Evolutionary conservation across 2,329 filamentous ascomycete species (phyloP).

Genomic region (Trichoderma sp.): DNA sequence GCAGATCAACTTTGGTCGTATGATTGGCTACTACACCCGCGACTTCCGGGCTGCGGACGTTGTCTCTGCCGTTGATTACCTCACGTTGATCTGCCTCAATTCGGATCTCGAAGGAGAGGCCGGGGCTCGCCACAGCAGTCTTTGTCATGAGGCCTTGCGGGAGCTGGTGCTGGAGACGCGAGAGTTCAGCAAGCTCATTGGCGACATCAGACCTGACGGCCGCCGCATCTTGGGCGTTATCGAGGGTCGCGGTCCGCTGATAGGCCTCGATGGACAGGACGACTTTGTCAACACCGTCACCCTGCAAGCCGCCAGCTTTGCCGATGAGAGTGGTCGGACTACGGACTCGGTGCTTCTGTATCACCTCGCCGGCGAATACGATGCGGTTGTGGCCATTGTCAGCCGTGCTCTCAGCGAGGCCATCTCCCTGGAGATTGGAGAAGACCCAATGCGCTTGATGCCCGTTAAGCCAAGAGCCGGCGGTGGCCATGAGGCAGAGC

Average conservation of each 20-base stretch:
- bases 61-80: conserved; percentile 89
- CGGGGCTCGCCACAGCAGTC: conserved; percentile 73
- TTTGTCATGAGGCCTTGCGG: conserved; percentile 90
- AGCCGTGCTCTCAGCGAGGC: conserved; percentile 89
- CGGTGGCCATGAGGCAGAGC: conserved; percentile 41
- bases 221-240: conserved; percentile 83
- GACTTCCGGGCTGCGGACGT: conserved; percentile 93
- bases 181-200: conserved; percentile 91
- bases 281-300: conserved; percentile 93
- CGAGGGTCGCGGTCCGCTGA: conserved; percentile 79
- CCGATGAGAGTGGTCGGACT: conserved; percentile 89
- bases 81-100: conserved; percentile 89
- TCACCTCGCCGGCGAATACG: conserved; percentile 92
- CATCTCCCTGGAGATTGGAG: conserved; percentile 81
- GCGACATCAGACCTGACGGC: conserved; percentile 86
- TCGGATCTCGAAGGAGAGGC: conserved; percentile 74
- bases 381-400: conserved; percentile 87
- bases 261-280: conserved; percentile 75
- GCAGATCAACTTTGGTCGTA: conserved; percentile 91
- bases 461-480: conserved; percentile 73
- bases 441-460: conserved; percentile 75
- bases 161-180: conserved; percentile 96
- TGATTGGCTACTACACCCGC: conserved; percentile 92
- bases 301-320: conserved; percentile 85
- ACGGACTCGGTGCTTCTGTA: conserved; percentile 94